These are phyloP conservation scores for Juglanconis oblonga DNA, from an alignment of 2,329 filamentous ascomycete genomes.

Conservation along the genomic window DNA sequence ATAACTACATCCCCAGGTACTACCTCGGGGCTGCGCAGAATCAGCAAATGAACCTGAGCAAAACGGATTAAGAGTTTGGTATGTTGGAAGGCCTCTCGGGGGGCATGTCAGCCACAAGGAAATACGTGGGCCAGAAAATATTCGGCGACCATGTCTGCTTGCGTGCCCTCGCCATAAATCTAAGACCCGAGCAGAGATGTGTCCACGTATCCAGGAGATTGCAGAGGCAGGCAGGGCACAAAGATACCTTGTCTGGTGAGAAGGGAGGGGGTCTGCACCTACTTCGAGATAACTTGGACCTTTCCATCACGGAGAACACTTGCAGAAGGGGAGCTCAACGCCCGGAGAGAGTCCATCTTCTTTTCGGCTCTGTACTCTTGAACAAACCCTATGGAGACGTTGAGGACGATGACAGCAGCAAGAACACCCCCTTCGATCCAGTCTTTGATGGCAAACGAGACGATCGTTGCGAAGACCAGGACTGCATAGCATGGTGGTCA, in stretches of 20 bases:
- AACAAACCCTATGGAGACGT: conserved; percentile 66
- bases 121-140: too few relatives aligned
- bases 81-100: too few relatives aligned
- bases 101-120: too few relatives aligned
- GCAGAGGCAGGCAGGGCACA: neutral
- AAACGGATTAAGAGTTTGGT: too few relatives aligned
- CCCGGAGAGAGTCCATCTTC: conserved; percentile 62
- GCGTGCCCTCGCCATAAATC: too few relatives aligned
- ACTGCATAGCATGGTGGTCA: conserved; percentile 51
- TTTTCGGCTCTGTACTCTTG: conserved; percentile 64
- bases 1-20: conserved; percentile 70
- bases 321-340: conserved; percentile 61
- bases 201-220: neutral
- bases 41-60: conserved; percentile 2
- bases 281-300: conserved; percentile 56
- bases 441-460: conserved; percentile 62
- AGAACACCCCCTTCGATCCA: conserved; percentile 33
- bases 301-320: conserved; percentile 60
- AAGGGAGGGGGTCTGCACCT: conserved; percentile 30
- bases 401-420: conserved; percentile 47
- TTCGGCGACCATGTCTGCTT: too few relatives aligned
- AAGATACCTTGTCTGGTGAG: neutral
- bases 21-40: conserved; percentile 50
- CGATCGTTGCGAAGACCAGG: conserved; percentile 72
- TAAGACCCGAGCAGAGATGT: neutral